Conservation (phyloP, 1,139 yeast species). For the Pneumocystis jirovecii region DNA sequence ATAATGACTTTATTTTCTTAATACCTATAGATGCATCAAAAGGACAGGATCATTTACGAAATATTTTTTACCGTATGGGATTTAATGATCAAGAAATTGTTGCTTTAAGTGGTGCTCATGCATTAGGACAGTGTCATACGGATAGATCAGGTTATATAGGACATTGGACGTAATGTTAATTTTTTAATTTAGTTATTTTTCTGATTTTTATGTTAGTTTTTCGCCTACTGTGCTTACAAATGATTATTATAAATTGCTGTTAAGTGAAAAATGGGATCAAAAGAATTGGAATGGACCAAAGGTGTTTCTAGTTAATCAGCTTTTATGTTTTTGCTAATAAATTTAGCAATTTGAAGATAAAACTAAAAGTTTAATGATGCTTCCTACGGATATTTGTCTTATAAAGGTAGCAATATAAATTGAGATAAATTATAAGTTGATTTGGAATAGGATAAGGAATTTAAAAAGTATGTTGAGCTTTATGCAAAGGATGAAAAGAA, state of each 20-base stretch:
- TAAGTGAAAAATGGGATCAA: conserved; percentile 61
- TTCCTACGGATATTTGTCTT: conserved; percentile 48
- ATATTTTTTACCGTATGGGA: conserved; percentile 55
- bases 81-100: conserved; percentile 73
- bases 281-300: conserved; percentile 29
- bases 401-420: conserved; percentile 17
- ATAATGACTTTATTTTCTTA: conserved; percentile 21
- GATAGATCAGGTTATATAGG: conserved; percentile 57
- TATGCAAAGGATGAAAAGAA: conserved; percentile 41
- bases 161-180: conserved; percentile 53
- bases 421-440: not conserved
- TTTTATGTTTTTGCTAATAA: not conserved
- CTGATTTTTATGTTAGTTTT: conserved; percentile 25
- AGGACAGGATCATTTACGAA: conserved; percentile 56
- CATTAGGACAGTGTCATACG: conserved; percentile 46
- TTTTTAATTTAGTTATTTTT: not conserved
- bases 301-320: conserved; percentile 52
- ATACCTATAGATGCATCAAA: conserved; percentile 52
- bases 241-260: conserved; percentile 46
- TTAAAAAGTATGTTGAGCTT: conserved; percentile 35
- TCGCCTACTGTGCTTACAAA: conserved; percentile 57
- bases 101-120: conserved; percentile 78
- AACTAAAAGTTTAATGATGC: conserved; percentile 46
- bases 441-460: conserved; percentile 28
- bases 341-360: conserved; percentile 57